Percentiles rank a stretch among this genome's conserved stretches.
These are phyloP conservation scores for Pseudozyma hubeiensis DNA, from an alignment of 1,284 basidiomycete genomes.

Conservation along the genomic window DNA sequence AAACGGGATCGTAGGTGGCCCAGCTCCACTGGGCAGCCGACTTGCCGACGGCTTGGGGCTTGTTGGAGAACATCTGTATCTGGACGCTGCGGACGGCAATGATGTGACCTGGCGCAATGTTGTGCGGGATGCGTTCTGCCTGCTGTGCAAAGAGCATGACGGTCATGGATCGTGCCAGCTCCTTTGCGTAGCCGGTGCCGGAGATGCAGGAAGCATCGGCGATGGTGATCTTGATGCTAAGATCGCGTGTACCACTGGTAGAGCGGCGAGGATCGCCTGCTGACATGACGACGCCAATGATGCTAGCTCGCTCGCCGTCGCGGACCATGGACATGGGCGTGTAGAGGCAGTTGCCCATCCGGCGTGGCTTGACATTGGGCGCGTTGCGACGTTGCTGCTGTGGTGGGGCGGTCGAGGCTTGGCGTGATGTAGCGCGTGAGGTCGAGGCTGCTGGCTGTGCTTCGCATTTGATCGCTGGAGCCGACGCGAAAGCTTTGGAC, in stretches of 20 bases:
- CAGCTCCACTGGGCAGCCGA: conserved; percentile 30
- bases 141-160: conserved; percentile 46
- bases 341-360: conserved; percentile 51
- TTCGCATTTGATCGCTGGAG: conserved; percentile 24
- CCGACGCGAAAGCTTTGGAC: neutral
- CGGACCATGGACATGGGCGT: conserved; percentile 48
- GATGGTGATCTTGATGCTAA: conserved; percentile 45
- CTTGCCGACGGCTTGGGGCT: conserved; percentile 47
- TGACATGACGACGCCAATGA: conserved; percentile 49
- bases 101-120: conserved; percentile 33
- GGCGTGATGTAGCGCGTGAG: conserved; percentile 20
- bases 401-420: conserved; percentile 11
- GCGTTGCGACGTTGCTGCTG: conserved; percentile 26
- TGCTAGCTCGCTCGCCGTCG: conserved; percentile 39
- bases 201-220: conserved; percentile 45
- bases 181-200: conserved; percentile 44
- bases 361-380: conserved; percentile 44
- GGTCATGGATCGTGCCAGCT: conserved; percentile 33
- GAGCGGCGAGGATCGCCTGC: conserved; percentile 46
- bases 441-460: conserved; percentile 5
- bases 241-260: conserved; percentile 33
- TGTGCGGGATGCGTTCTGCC: conserved; percentile 32
- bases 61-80: conserved; percentile 44
- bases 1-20: conserved; percentile 44
- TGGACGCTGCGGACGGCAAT: conserved; percentile 37